phyloP scores from a whole-genome alignment of 1,284 basidiomycete species.

The Rhizoctonia solani region DNA sequence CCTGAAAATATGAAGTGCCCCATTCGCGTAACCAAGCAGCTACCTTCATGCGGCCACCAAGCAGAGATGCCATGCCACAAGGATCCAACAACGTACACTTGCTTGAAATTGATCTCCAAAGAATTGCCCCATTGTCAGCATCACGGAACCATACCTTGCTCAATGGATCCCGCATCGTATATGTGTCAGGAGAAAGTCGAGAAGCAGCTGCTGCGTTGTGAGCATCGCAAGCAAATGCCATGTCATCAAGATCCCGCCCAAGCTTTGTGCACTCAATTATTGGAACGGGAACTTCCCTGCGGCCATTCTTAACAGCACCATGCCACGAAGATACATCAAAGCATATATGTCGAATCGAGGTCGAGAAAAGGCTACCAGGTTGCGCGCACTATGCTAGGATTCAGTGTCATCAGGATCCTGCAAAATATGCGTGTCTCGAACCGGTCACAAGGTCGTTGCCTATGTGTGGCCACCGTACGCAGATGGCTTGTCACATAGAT shows the following conservation, averaged over 20 bases:
- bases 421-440: conserved; percentile 49
- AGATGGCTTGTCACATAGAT: not conserved
- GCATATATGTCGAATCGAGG: conserved; percentile 49
- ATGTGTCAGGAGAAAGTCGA: conserved; percentile 59
- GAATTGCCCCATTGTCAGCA: conserved; percentile 63
- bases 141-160: conserved; percentile 53
- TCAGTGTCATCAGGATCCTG: conserved; percentile 54
- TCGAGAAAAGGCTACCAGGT: conserved; percentile 45
- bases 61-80: conserved; percentile 54
- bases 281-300: conserved; percentile 48
- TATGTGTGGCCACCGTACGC: conserved; percentile 53
- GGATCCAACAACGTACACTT: conserved; percentile 51
- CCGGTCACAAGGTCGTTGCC: conserved; percentile 52
- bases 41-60: conserved; percentile 62
- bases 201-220: conserved; percentile 44
- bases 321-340: not conserved
- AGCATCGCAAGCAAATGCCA: conserved; percentile 48
- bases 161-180: conserved; percentile 49
- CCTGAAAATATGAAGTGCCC: conserved; percentile 54
- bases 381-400: conserved; percentile 61
- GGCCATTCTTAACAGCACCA: not conserved
- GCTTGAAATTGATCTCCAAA: conserved; percentile 53
- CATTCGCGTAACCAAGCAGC: conserved; percentile 50
- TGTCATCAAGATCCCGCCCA: conserved; percentile 51
- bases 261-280: conserved; percentile 52